Base-by-base conservation (phyloP, 305 asterid genomes). In the Rubia tinctorum region DNA sequence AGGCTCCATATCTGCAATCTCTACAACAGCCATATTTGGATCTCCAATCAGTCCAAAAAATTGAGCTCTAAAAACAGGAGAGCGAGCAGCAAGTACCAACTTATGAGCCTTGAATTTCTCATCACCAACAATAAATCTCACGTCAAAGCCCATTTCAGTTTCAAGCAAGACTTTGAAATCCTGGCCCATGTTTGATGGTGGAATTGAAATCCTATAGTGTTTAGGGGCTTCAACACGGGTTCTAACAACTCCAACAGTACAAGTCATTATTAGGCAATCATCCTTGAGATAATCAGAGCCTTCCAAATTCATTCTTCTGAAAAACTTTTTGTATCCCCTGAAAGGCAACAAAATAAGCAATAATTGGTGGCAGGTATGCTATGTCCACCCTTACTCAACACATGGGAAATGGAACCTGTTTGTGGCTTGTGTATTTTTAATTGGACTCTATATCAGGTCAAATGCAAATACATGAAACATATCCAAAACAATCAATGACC, bases 301-400 rank as follows among this genome's bases (percentile, higher is more conserved):
- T 88, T 93, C 98, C 73, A 93, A 82, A 71, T 84, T 82, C 20
- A 88, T 47, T 81, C 98, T 88, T 74, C 90, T 84, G 78, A 85
- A 93, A 85, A 93, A 93, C 27, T 96, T 90, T 75, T 93, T 93
- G 76, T 93, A 93, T 69, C 98, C 98, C 98, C 98, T 93, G 87
- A 68, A 84, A 75, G 71, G 71, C 77, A 84, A 72, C 81, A 64
- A 77, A 67, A 8, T 8, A 42, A 59, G 67, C 43, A 71, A 15
- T 68, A 64, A 53, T 40, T 22, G 39, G 30, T 49, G 27, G 65
- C 42, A 45, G 71, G 22, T 65, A 44, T 40, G 47, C 69, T 20
- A 60, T 61, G 45, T 62, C 65, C 59, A 17, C 12, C 67, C 37
- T 62, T 18, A 18, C 55, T 15, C 61, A 18, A 17, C 5, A 39